Conservation (phyloP, 805 yeast species). For the Yarrowia sp. region DNA sequence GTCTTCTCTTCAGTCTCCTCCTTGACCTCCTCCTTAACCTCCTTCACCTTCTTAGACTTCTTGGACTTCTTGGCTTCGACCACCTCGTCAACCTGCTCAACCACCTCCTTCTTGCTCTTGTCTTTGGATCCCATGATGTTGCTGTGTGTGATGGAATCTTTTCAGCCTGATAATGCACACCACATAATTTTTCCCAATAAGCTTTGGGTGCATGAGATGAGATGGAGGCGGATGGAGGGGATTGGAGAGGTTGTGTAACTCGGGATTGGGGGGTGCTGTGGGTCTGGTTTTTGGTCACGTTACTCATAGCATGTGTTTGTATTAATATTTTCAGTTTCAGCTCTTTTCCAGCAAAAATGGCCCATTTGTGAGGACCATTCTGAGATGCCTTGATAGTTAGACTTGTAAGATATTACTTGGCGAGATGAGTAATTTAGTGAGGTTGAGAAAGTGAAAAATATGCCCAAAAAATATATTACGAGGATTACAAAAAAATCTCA, state of each 20-base stretch:
- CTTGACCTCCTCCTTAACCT: neutral
- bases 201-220: neutral
- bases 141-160: neutral
- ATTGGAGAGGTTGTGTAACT: neutral
- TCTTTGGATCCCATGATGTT: neutral
- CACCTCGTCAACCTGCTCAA: neutral
- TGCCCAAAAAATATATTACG: too few species aligned
- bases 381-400: too few species aligned
- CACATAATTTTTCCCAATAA: constrained; percentile 15
- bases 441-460: too few species aligned
- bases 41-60: neutral
- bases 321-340: too few species aligned
- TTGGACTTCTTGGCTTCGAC: neutral
- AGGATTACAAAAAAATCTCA: too few species aligned
- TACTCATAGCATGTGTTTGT: too few species aligned
- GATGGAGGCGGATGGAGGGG: neutral
- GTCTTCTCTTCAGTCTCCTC: neutral
- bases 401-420: too few species aligned
- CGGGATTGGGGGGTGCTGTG: too few species aligned
- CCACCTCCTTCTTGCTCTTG: constrained; percentile 2
- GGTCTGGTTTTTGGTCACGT: too few species aligned
- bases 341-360: too few species aligned
- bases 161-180: constrained; percentile 13
- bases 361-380: too few species aligned
- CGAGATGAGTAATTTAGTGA: too few species aligned